These are phyloP conservation scores for Solanum sejunctum DNA, from an alignment of 257 asterid species.

Conservation along the genomic window DNA sequence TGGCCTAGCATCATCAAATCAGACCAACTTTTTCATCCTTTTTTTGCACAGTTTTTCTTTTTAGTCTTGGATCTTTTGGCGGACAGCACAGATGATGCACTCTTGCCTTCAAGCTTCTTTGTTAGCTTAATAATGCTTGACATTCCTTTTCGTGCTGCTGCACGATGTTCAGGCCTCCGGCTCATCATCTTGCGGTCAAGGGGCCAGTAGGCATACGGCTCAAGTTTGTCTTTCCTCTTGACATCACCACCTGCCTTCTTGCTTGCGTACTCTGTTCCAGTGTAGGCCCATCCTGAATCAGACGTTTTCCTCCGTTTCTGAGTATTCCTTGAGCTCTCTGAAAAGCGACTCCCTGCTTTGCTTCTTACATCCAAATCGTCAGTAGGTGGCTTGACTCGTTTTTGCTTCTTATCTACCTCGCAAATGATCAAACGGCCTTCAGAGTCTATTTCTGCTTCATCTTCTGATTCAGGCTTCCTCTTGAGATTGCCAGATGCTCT, in stretches of 20 bases:
- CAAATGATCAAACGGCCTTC: slow-evolving; percentile 73
- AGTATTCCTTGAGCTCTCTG: slow-evolving; percentile 31
- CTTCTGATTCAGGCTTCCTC: slow-evolving; percentile 57
- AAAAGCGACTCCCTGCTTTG: slow-evolving; percentile 35
- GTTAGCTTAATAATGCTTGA: slow-evolving; percentile 70
- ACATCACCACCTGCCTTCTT: slow-evolving; percentile 88
- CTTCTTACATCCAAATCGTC: slow-evolving; percentile 36
- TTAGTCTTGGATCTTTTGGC: slow-evolving; percentile 21
- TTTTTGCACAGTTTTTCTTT: slow-evolving; percentile 22
- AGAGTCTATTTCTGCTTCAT: slow-evolving; percentile 61
- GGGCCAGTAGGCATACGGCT: slow-evolving; percentile 98
- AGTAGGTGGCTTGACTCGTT: slow-evolving; percentile 17
- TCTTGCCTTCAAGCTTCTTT: slow-evolving; percentile 79
- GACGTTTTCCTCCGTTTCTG: slow-evolving; percentile 55
- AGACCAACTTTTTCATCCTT: background rate
- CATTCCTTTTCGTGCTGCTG: slow-evolving; percentile 86
- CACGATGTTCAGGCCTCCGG: slow-evolving; percentile 78
- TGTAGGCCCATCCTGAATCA: slow-evolving; percentile 79
- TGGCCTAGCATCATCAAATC: background rate
- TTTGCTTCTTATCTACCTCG: slow-evolving; percentile 34
- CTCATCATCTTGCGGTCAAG: slow-evolving; percentile 97
- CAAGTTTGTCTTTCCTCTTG: slow-evolving; percentile 80
- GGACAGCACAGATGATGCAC: slow-evolving; percentile 57
- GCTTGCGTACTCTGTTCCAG: slow-evolving; percentile 81
- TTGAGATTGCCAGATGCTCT: slow-evolving; percentile 42